phyloP scores from a whole-genome alignment of 169 alveolate species.

The Cryptosporidium xiaoi region DNA sequence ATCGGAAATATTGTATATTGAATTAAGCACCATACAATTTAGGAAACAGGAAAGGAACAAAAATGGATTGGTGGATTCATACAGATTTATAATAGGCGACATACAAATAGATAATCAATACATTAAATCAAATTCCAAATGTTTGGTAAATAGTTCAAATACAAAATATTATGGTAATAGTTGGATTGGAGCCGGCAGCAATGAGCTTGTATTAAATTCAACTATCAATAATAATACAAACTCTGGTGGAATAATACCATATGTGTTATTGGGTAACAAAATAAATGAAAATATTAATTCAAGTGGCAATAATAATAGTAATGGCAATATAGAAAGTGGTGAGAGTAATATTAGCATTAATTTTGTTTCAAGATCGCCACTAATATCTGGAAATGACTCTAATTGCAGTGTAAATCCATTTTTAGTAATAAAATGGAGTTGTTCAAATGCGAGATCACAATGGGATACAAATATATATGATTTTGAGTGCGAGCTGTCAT shows the following conservation, averaged over 20 bases:
- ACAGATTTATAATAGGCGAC: conserved; percentile 39
- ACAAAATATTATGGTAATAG: conserved; percentile 17
- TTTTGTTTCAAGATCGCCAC: too few relatives aligned
- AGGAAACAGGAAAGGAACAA: conserved; percentile 57
- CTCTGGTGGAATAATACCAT: conserved; percentile 37
- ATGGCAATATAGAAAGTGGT: background rate
- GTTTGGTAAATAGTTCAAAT: conserved; percentile 21
- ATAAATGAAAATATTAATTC: too few relatives aligned
- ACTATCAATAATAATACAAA: background rate
- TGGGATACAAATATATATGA: conserved; percentile 68
- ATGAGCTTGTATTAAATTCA: background rate
- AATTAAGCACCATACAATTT: conserved; percentile 56
- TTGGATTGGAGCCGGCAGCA: background rate
- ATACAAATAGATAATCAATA: conserved; percentile 58
- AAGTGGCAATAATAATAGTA: background rate
- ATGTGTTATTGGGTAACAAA: conserved; percentile 48
- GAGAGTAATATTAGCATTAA: too few relatives aligned
- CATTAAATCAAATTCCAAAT: conserved; percentile 40
- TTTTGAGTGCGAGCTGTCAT: conserved; percentile 33
- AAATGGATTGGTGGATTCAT: conserved; percentile 47
- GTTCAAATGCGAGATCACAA: conserved; percentile 63
- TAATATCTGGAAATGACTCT: too few relatives aligned
- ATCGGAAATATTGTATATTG: conserved; percentile 49
- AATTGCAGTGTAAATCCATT: background rate
- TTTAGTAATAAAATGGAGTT: conserved; percentile 34